Percentiles rank a stretch among this genome's conserved stretches.
phyloP scores from a whole-genome alignment of 768 basidiomycete genomes.

The Nevesoporus exiguus region DNA sequence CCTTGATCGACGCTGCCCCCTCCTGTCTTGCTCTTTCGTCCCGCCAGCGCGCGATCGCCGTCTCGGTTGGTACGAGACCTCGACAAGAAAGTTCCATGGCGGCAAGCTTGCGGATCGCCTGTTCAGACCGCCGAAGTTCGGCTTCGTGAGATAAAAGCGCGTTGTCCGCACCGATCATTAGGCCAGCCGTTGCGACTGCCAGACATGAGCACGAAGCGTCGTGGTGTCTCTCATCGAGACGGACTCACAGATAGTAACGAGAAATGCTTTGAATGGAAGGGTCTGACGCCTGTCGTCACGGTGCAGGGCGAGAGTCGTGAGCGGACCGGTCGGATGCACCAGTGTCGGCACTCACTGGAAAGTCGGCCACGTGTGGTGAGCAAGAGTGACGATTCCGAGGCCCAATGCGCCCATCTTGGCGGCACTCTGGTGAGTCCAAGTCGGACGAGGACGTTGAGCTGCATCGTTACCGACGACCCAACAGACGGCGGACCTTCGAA shows the following conservation, averaged over 20 bases:
- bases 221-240: background rate
- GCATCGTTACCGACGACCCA: background rate
- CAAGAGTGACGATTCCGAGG: constrained; percentile 56
- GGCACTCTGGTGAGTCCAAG: constrained; percentile 53
- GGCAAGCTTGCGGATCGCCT: constrained; percentile 67
- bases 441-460: background rate
- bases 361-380: constrained; percentile 66
- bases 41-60: constrained; percentile 81
- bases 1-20: constrained; percentile 2
- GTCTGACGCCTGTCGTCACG: constrained; percentile 72
- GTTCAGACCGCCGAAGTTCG: constrained; percentile 61
- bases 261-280: constrained; percentile 75
- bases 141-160: constrained; percentile 73
- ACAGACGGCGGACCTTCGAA: constrained; percentile 42
- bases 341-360: constrained; percentile 51
- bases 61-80: constrained; percentile 78
- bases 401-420: constrained; percentile 51
- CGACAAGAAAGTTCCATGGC: constrained; percentile 68
- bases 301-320: background rate
- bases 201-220: constrained; percentile 15
- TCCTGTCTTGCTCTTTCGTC: constrained; percentile 36
- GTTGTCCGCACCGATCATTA: constrained; percentile 72
- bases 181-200: constrained; percentile 57
- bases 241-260: constrained; percentile 65
- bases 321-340: background rate